Percentiles rank a stretch among this genome's conserved stretches.
These are phyloP conservation scores for Nakaseomyces nivariensis DNA, from an alignment of 1,139 yeast genomes.

Conservation along the genomic window DNA sequence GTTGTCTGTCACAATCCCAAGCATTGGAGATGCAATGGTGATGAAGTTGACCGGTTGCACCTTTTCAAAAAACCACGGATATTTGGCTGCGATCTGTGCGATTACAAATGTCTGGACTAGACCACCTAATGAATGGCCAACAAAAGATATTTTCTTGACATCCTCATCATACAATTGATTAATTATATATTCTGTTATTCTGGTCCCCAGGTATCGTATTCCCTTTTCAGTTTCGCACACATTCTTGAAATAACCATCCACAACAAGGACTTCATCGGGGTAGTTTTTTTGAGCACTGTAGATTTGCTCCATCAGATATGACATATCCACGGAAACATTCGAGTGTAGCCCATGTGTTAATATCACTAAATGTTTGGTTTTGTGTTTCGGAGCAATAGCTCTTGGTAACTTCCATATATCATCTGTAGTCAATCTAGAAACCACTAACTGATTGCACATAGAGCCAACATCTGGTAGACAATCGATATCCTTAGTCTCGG, in stretches of 20 bases:
- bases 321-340: conserved; percentile 80
- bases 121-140: conserved; percentile 93
- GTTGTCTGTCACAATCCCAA: conserved; percentile 78
- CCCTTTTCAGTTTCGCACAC: conserved; percentile 89
- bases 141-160: conserved; percentile 61
- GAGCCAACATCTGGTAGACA: conserved; percentile 4
- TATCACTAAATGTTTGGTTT: conserved; percentile 22
- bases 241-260: conserved; percentile 75
- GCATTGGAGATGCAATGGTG: conserved; percentile 75
- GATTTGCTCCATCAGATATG: conserved; percentile 71
- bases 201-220: conserved; percentile 70
- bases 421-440: conserved; percentile 47
- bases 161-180: conserved; percentile 42
- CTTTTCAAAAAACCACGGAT: conserved; percentile 60
- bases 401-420: conserved; percentile 65
- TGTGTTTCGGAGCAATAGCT: conserved; percentile 28
- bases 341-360: conserved; percentile 90
- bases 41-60: conserved; percentile 75
- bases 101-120: conserved; percentile 83
- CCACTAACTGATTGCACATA: conserved; percentile 30
- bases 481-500: conserved; percentile 9
- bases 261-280: conserved; percentile 48
- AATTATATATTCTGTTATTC: conserved; percentile 69
- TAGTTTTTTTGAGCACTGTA: conserved; percentile 42
- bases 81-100: conserved; percentile 62